A percentile compares a stretch with the other conserved stretches of the same genome.
Conservation (phyloP, 202 grass and related monocot genomes). For the Musa balbisiana region DNA sequence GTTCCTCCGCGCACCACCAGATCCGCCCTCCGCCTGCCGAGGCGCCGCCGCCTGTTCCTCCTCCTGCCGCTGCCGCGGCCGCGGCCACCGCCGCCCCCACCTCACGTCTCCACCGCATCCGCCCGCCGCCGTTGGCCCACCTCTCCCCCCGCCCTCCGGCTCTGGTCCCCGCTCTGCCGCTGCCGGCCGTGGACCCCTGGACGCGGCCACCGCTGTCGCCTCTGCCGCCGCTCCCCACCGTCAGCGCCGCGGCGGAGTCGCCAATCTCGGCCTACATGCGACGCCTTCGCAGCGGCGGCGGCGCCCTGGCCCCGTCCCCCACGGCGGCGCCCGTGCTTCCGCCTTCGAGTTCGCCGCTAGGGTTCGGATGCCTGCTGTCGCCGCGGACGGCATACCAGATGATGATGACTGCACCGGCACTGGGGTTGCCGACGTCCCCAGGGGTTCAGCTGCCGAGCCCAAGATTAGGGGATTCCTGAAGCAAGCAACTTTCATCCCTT, state of each 20-base stretch:
- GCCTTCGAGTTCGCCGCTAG: conserved; percentile 34
- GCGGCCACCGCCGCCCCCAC: conserved; percentile 15
- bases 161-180: background rate
- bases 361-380: conserved; percentile 14
- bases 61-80: conserved; percentile 19
- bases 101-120: conserved; percentile 84
- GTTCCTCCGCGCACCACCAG: conserved; percentile 55
- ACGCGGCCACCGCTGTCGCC: conserved; percentile 36
- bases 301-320: conserved; percentile 25
- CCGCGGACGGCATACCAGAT: conserved; percentile 17
- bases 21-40: conserved; percentile 24
- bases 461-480: background rate
- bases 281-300: conserved; percentile 41
- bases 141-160: conserved; percentile 34
- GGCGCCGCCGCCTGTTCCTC: conserved; percentile 28
- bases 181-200: conserved; percentile 4
- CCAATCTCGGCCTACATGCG: conserved; percentile 96
- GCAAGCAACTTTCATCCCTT: background rate
- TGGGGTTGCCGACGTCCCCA: conserved; percentile 4
- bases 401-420: background rate
- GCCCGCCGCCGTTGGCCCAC: conserved; percentile 60
- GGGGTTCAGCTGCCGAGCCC: conserved; percentile 2
- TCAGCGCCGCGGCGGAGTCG: conserved; percentile 70
- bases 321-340: conserved; percentile 22
- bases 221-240: conserved; percentile 58